Evolutionary conservation across 2,329 filamentous ascomycete species (phyloP), one percentile per base, ranked within the genome.

Genomic region (Aspergillus spinulosporus): DNA sequence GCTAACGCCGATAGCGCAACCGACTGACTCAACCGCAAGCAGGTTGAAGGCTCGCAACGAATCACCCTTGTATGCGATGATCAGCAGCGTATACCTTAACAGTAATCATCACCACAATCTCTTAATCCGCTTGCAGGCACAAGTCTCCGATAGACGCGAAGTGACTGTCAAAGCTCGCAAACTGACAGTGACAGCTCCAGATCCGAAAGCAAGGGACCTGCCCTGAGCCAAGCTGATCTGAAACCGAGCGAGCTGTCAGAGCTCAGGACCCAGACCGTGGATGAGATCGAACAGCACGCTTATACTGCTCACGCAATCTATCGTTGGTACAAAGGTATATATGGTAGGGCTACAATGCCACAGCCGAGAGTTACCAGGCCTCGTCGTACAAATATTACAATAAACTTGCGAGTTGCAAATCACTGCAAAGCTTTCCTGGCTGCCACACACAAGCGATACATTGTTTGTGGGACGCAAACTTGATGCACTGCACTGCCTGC

Each of bases 281-380:
- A 45, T 45, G 43, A 45, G 26, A 29, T n/a, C 9, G 43, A 31
- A 21, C 28, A 4, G 9, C 34, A 37, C 9, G n/a, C 43, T 45
- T 31, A 45, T 45, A 45, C 21, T 45, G 9, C 28, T 45, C 12
- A 11, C 28, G 28, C 28, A 31, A 28, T 45, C 43, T 8, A 8
- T 28, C 43, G 28, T 29, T 12, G 28, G 43, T 28, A 4, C 42
- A 44, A 28, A 4, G 42, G 12, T 12, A n/a, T 42, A 28, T 11
- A 14, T 8, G 9, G 21, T 29, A 49, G 36, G 47, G 21, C 15
- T 49, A 49, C 14, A 21, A 49, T 49, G 34, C 34, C 34, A 28
- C 37, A 28, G 15, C 47, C 15, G 47, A 49, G 26, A 49, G 34
- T 29, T 49, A 49, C 47, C 47, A 49, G 34, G 47, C 32, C 40